A percentile compares a stretch with the other conserved stretches of the same genome.
Evolutionary conservation across 495 filamentous ascomycete species (phyloP).

Genomic region (Lasiosphaeria ovina): DNA sequence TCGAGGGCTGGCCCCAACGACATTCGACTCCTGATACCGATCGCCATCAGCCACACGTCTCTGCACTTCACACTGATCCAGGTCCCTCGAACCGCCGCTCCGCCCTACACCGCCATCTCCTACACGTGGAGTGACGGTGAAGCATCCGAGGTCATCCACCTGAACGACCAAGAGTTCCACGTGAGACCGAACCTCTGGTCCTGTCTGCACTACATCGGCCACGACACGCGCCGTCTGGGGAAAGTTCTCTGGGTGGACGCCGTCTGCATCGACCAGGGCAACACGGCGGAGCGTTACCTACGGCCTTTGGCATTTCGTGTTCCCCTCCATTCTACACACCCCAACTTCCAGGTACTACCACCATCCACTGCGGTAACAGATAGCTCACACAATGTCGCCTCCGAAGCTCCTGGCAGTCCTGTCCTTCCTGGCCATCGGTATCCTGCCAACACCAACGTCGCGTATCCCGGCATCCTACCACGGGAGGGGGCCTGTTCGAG

Average conservation of each 20-base stretch:
- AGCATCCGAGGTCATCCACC: constrained; percentile 7
- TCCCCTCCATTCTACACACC: not conserved
- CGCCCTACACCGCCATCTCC: constrained; percentile 3
- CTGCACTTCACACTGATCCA: constrained; percentile 3
- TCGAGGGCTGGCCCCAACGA: constrained; percentile 2
- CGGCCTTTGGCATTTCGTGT: not conserved
- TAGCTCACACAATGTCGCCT: not conserved
- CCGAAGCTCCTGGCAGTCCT: not conserved
- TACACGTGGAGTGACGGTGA: constrained; percentile 9
- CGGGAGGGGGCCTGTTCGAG: not conserved
- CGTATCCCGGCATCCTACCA: not conserved
- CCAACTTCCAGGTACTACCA: not conserved
- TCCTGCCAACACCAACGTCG: not conserved
- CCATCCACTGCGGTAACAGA: not conserved
- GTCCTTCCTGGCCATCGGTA: constrained; percentile 1
- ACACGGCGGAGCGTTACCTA: no score
- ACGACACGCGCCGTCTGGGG: no score
- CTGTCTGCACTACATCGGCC: no score
- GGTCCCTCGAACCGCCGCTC: not conserved
- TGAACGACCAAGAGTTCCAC: constrained; percentile 6
- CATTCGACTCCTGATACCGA: not conserved
- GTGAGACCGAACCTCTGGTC: no score
- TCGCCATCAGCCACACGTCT: not conserved
- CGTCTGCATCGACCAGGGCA: no score
- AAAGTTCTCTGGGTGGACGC: no score